A percentile compares a stretch with the other conserved stretches of the same genome.
phyloP scores from a whole-genome alignment of 345 rosid genomes.

The Camelina hispida region DNA sequence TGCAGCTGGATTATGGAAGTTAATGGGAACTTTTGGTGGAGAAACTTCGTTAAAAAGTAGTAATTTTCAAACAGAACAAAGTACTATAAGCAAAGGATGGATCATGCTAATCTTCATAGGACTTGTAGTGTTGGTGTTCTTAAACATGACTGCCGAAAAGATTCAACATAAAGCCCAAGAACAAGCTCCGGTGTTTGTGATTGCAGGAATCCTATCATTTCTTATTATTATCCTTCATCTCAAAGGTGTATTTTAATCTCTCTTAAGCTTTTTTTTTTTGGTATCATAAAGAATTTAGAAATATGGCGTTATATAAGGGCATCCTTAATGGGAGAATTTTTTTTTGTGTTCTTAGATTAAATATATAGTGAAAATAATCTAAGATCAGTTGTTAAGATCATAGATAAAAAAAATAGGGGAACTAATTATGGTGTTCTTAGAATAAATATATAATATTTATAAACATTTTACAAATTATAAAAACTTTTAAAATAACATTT shows the following conservation, averaged over 20 bases:
- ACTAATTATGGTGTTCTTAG: too few species aligned
- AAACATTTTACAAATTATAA: too few species aligned
- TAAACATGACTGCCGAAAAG: neutral
- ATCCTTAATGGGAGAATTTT: too few species aligned
- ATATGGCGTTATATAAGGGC: too few species aligned
- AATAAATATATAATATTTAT: too few species aligned
- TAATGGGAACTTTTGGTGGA: neutral
- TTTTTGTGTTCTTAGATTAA: too few species aligned
- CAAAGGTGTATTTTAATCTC: neutral
- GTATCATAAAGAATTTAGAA: neutral
- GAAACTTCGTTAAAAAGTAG: neutral
- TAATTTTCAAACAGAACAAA: constrained; percentile 4
- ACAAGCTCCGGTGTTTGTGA: constrained; percentile 2
- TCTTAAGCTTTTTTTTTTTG: neutral
- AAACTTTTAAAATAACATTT: too few species aligned
- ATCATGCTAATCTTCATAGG: constrained; percentile 5
- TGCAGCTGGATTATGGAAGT: constrained; percentile 22
- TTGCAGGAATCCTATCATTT: constrained; percentile 7
- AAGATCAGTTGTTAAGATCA: too few species aligned
- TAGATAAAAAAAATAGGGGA: too few species aligned
- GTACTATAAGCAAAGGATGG: neutral
- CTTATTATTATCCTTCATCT: neutral
- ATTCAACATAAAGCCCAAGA: constrained; percentile 1
- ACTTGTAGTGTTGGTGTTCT: neutral
- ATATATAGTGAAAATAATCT: too few species aligned